A percentile compares a stretch with the other conserved stretches of the same genome.
Evolutionary conservation across 768 basidiomycete species (phyloP).

Genomic region (Rhodotorula toruloides): DNA sequence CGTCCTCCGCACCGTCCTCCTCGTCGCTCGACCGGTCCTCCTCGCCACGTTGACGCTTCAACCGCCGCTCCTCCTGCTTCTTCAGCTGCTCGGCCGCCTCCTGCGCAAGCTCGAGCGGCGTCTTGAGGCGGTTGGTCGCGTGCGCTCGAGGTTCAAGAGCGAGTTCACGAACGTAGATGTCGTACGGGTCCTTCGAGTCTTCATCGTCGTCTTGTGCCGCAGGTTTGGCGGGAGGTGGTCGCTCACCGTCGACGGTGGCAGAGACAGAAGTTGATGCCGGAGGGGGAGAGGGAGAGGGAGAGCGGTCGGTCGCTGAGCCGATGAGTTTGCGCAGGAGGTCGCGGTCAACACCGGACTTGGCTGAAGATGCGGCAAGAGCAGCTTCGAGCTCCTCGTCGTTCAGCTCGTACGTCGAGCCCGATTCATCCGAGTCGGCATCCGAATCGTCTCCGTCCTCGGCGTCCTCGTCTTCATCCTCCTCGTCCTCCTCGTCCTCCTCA

Average conservation of each 20-base stretch:
- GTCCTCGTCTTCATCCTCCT: conserved; percentile 19
- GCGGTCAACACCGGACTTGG: conserved; percentile 42
- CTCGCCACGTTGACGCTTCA: conserved; percentile 78
- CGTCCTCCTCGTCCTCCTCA: conserved; percentile 43
- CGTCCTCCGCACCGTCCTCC: conserved; percentile 56
- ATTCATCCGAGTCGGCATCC: conserved; percentile 6
- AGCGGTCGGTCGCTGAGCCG: conserved; percentile 26
- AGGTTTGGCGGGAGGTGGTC: conserved; percentile 2
- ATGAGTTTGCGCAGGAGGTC: conserved; percentile 43
- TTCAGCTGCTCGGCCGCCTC: conserved; percentile 82
- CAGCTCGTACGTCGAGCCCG: conserved; percentile 32
- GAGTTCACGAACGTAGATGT: conserved; percentile 74
- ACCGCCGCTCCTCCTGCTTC: conserved; percentile 71
- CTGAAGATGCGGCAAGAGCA: conserved; percentile 28
- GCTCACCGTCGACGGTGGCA: background rate
- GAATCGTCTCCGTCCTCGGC: background rate
- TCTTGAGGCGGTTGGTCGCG: conserved; percentile 91
- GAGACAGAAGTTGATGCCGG: conserved; percentile 9
- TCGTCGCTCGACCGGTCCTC: conserved; percentile 58
- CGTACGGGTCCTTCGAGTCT: conserved; percentile 62
- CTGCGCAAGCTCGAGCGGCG: conserved; percentile 84
- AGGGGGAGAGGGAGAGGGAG: conserved; percentile 18
- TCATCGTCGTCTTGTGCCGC: conserved; percentile 7
- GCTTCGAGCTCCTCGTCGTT: conserved; percentile 37
- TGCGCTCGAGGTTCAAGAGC: conserved; percentile 90